phyloP scores from a whole-genome alignment of 352 stramenopile species.

The Blastocystis sp. region DNA sequence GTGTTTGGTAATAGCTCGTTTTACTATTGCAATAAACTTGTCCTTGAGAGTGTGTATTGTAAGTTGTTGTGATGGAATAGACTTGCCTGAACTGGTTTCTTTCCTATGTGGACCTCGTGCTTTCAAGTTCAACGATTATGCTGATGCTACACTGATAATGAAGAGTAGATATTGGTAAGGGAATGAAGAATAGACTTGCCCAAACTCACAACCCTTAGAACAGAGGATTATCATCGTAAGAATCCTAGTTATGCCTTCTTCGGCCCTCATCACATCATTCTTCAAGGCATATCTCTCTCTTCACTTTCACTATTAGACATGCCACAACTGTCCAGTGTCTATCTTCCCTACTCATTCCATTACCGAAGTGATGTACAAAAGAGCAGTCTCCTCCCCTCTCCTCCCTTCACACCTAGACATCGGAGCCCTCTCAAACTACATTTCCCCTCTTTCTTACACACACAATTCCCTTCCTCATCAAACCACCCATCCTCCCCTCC shows the following conservation, averaged over 20 bases:
- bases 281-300: too few species aligned
- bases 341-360: too few species aligned
- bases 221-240: background rate
- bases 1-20: too few species aligned
- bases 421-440: background rate
- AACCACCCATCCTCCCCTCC: background rate
- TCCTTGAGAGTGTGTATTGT: background rate
- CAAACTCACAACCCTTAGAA: background rate
- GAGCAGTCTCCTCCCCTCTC: background rate
- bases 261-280: background rate
- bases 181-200: background rate
- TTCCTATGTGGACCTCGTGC: background rate
- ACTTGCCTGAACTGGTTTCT: background rate
- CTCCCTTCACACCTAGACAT: background rate
- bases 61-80: background rate
- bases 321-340: background rate
- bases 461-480: constrained; percentile 3
- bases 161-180: too few species aligned
- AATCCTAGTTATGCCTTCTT: background rate
- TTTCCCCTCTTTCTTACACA: background rate
- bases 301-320: background rate
- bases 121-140: background rate
- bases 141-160: background rate
- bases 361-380: background rate
- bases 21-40: too few species aligned